Evolutionary conservation across 345 rosid species (phyloP).

Genomic region (Abelmoschus esculentus): DNA sequence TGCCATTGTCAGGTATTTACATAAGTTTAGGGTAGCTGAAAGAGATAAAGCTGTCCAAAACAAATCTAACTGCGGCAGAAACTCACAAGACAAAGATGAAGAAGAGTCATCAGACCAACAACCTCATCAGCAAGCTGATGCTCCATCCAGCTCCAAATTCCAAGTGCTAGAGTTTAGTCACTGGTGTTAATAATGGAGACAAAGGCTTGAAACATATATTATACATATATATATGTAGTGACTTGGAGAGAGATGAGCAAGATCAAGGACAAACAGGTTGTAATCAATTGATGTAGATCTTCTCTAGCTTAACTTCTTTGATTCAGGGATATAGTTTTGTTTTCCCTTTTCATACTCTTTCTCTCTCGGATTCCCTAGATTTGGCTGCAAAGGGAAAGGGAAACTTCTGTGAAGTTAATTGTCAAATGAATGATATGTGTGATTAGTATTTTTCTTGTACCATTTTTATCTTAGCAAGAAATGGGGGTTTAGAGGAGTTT

Average conservation of each 20-base stretch:
- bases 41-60: constrained; percentile 39
- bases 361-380: background rate
- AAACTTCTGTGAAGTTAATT: background rate
- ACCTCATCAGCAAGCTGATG: background rate
- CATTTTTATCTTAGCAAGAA: background rate
- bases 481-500: background rate
- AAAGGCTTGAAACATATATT: background rate
- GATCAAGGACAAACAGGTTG: background rate
- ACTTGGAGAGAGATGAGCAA: background rate
- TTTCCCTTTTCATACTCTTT: background rate
- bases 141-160: constrained; percentile 8
- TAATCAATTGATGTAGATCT: constrained; percentile 12
- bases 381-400: constrained; percentile 7
- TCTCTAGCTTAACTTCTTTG: background rate
- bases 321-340: too few relatives aligned
- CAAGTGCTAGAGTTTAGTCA: background rate
- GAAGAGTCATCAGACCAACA: constrained; percentile 15
- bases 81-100: constrained; percentile 20
- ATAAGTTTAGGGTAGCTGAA: constrained; percentile 57
- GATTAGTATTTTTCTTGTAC: background rate
- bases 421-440: background rate
- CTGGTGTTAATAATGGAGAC: background rate
- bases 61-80: constrained; percentile 11
- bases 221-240: background rate
- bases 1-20: constrained; percentile 49